phyloP scores from a whole-genome alignment of 2,329 filamentous ascomycete genomes.

The Purpureocillium takamizusanense region DNA sequence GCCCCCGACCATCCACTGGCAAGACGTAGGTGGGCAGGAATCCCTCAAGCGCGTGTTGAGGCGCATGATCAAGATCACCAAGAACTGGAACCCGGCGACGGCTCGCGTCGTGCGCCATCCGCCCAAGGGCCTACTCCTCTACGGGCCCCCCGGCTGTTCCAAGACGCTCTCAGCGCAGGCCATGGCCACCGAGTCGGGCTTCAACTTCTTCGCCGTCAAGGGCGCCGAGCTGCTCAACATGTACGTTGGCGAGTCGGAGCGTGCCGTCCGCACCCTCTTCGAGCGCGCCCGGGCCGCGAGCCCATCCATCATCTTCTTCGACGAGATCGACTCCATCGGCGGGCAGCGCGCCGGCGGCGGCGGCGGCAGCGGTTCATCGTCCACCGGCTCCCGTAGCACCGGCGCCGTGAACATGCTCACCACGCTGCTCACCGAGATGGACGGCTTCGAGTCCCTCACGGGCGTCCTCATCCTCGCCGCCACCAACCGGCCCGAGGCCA shows the following conservation, averaged over 20 bases:
- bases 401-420: conserved; percentile 74
- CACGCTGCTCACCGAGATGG: conserved; percentile 88
- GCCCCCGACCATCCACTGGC: conserved; percentile 77
- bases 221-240: conserved; percentile 89
- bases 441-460: conserved; percentile 78
- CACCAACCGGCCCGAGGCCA: conserved; percentile 79
- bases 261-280: conserved; percentile 77
- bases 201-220: conserved; percentile 93
- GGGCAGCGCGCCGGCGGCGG: conserved; percentile 38
- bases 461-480: conserved; percentile 84
- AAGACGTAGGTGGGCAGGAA: conserved; percentile 79
- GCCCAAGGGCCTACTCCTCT: conserved; percentile 77
- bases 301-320: conserved; percentile 92
- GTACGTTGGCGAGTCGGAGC: conserved; percentile 94
- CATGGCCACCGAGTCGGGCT: conserved; percentile 78
- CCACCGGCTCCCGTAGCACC: conserved; percentile 19
- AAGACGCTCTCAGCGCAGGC: conserved; percentile 91
- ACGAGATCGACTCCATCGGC: conserved; percentile 86
- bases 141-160: conserved; percentile 88
- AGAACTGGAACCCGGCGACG: conserved; percentile 23
- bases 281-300: conserved; percentile 74
- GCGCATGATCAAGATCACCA: conserved; percentile 35
- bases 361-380: conserved; percentile 22
- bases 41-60: conserved; percentile 57
- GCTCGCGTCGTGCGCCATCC: conserved; percentile 38